These are phyloP conservation scores for Penicillium malachiteum DNA, from an alignment of 495 filamentous ascomycete genomes.

Conservation along the genomic window DNA sequence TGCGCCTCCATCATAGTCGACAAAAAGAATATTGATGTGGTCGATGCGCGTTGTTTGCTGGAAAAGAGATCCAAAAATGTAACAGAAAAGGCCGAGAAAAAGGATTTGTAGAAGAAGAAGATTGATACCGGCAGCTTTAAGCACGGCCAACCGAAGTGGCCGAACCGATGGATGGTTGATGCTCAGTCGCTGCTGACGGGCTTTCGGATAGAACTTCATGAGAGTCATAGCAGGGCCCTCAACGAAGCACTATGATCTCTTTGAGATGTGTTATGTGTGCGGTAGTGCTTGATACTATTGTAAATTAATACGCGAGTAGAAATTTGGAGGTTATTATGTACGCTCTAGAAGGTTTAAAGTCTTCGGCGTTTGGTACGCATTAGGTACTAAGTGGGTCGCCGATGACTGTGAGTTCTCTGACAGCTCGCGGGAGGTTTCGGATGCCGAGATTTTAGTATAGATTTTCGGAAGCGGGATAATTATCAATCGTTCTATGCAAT, in stretches of 20 bases:
- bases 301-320: no score
- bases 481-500: no score
- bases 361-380: no score
- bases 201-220: not conserved
- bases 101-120: not conserved
- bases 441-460: no score
- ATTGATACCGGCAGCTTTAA: not conserved
- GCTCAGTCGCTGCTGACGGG: not conserved
- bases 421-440: no score
- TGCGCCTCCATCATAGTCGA: constrained; percentile 52
- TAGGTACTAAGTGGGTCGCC: no score
- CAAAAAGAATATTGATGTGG: constrained; percentile 40
- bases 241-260: not conserved
- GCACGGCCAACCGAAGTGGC: not conserved
- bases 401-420: no score
- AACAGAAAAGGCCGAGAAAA: not conserved
- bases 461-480: no score
- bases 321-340: no score
- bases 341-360: no score
- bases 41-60: not conserved
- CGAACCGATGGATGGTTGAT: not conserved
- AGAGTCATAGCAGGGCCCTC: not conserved
- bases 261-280: not conserved
- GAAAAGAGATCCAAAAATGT: not conserved
- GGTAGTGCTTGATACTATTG: no score